Percentiles rank a stretch among this genome's conserved stretches.
Conservation (phyloP, 2,329 filamentous ascomycete species). For the Pezicula carpinea region DNA sequence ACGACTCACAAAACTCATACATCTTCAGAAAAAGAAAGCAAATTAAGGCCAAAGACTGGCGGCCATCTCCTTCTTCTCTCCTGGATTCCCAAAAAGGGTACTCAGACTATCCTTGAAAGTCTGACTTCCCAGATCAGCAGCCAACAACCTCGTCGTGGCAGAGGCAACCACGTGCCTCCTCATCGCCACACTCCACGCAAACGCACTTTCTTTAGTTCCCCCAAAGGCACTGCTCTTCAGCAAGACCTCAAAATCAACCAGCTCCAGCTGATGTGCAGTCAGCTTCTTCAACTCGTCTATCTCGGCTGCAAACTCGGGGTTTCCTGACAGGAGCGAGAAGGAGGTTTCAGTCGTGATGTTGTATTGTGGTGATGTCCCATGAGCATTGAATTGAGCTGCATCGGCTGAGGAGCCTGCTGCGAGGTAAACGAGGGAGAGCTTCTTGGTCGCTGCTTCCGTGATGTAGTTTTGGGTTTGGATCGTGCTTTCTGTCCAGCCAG, state of each 20-base stretch:
- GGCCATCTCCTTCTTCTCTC: not conserved
- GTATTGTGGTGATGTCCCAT: not conserved
- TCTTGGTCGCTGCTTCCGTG: not conserved
- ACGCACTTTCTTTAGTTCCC: constrained; percentile 37
- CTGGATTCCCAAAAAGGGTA: not conserved
- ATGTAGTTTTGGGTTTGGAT: not conserved
- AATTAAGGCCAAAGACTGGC: not conserved
- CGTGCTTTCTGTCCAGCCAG: not conserved
- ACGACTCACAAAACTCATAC: too few species aligned
- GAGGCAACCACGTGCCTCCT: constrained; percentile 22
- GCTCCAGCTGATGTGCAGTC: not conserved
- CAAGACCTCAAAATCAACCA: constrained; percentile 42
- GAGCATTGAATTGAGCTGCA: not conserved
- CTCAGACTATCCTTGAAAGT: not conserved
- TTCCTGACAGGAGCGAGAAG: not conserved
- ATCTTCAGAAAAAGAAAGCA: too few species aligned
- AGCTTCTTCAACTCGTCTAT: not conserved
- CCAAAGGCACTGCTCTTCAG: constrained; percentile 34
- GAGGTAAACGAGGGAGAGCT: not conserved
- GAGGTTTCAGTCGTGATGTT: not conserved
- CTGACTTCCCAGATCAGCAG: not conserved
- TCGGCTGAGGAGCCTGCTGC: not conserved
- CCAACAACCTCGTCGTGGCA: not conserved
- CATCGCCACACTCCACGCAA: constrained; percentile 40
- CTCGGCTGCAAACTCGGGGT: not conserved